Percentiles rank a stretch among this genome's conserved stretches.
phyloP scores from a whole-genome alignment of 2,329 filamentous ascomycete species.

The Colletotrichum musae region DNA sequence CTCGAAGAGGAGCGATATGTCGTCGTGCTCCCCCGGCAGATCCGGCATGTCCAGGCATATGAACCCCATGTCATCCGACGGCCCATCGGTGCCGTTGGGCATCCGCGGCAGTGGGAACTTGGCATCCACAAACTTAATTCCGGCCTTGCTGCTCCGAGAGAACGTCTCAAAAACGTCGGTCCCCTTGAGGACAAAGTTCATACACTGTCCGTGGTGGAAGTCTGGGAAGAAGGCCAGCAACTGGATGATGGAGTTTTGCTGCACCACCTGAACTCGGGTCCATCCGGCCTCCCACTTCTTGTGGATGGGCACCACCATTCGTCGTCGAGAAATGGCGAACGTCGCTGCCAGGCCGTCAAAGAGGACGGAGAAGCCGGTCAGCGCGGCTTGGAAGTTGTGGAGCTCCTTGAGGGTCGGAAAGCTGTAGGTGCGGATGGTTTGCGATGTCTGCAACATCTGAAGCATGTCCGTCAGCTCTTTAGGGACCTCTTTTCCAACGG shows the following conservation, averaged over 20 bases:
- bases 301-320: conserved; percentile 93
- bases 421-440: conserved; percentile 80
- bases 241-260: conserved; percentile 81
- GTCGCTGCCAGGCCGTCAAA: conserved; percentile 80
- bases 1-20: conserved; percentile 89
- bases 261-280: conserved; percentile 85
- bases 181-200: conserved; percentile 89
- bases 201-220: conserved; percentile 87
- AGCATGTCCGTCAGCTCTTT: conserved; percentile 76
- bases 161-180: conserved; percentile 87
- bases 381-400: conserved; percentile 82
- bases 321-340: conserved; percentile 85
- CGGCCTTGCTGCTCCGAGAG: conserved; percentile 74
- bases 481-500: conserved; percentile 73
- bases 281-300: conserved; percentile 93
- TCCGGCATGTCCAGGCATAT: conserved; percentile 90
- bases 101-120: conserved; percentile 87
- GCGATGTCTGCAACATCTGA: conserved; percentile 67
- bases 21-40: conserved; percentile 92
- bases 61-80: conserved; percentile 77
- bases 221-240: conserved; percentile 90
- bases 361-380: conserved; percentile 85
- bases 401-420: conserved; percentile 78
- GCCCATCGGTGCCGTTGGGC: conserved; percentile 63
- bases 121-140: conserved; percentile 86